Evolutionary conservation across 1,284 basidiomycete genomes (phyloP), one percentile per base, ranked within the genome.

Genomic region (Cyathus olla): DNA sequence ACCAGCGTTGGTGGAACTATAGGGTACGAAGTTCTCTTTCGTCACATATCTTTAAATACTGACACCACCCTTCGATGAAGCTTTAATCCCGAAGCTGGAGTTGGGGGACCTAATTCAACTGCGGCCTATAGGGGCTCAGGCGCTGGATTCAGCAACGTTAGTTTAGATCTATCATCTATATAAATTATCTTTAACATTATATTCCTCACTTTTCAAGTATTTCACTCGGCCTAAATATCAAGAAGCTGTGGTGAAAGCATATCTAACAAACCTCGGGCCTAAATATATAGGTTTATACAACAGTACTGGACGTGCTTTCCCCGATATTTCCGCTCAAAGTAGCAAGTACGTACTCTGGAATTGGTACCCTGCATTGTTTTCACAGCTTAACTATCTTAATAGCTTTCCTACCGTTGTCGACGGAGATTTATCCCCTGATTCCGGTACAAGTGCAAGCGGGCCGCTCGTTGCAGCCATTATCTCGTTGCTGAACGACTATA

Each of bases 401-500:
- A 50, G 48, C n/a, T 50, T 50, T 22, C n/a, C 48, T 8, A 50
- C 26, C 27, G n/a, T 50, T 19, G 48, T 26, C 8, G 27, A 50
- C n/a, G 48, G 27, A 26, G 27, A 26, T 5, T 4, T 50, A 6
- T n/a, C 10, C 27, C 11, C 27, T 50, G 48, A 50, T 50, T 50
- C 48, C 21, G 48, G 48, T 17, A 50, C 48, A 26, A 50, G 48
- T 28, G 48, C 48, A 19, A 50, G 48, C n/a, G 48, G 48, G 6
- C 48, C 48, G 17, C 6, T 50, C 26, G 21, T 50, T 5, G 48
- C 48, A 10, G 48, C 48, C 26, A 50, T 26, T 9, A 50, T 50
- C 27, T 24, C 48, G n/a, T 19, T 90, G 49, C 77, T 93, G 58
- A 93, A 92, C 71, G 90, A 92, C 67, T 87, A 80, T 19, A 80